Evolutionary conservation across 140 eudicot species (phyloP), one percentile per base, ranked within the genome.

Genomic region (Flaveria floridana): DNA sequence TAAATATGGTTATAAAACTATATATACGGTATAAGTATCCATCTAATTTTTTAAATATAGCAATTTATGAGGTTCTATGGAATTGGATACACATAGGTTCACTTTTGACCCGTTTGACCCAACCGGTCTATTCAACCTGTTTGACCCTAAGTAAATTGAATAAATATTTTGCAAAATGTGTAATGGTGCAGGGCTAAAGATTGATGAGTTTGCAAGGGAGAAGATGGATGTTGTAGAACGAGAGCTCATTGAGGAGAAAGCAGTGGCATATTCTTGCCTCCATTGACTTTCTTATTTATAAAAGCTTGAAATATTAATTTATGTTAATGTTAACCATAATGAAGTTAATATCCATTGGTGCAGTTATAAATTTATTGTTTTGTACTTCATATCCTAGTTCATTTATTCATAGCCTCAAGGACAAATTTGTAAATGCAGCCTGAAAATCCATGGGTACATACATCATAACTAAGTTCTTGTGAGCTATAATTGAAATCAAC

Each of bases 181-280:
- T 48, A 74, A 75, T 65, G 72, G 47, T 56, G 70, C 77, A 92
- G 97, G 97, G 46, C 80, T 92, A 18, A 81, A 84, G 50, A 92
- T 89, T 56, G 89, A 87, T 68, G 89, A 82, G 73, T 77, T 87
- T 79, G 82, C 95, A 2, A 92, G 91, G 84, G 86, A 48, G 68
- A 89, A 84, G 79, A 84, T 92, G 96, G 96, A 87, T 53, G 85
- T 77, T 37, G 74, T 86, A 19, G 95, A 78, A 20, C 78, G 65
- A 53, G 97, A 92, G 81, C 87, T 92, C 41, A 75, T 79, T 13
- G 90, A 92, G 82, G 96, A 92, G 78, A 92, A 86, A 78, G 7
- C 71, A 41, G 14, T 85, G 65, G 97, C 97, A 7, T 84, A 82
- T 82, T 84, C 96, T 61, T 85, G 79, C 81, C 95, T 92, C 58